These are phyloP conservation scores for Lactarius pseudohatsudake DNA, from an alignment of 768 basidiomycete species.

Conservation along the genomic window DNA sequence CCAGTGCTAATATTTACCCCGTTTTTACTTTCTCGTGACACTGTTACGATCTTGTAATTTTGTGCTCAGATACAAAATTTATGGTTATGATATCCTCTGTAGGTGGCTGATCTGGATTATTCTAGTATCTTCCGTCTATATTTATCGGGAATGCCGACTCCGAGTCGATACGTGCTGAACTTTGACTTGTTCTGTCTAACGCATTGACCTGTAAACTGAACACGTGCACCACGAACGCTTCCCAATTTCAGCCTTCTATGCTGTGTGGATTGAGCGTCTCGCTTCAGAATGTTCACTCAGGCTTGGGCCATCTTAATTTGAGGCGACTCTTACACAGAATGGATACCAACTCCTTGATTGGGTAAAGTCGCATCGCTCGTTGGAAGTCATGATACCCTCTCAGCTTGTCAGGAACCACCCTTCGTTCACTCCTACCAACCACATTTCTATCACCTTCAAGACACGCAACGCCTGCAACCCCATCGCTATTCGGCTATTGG, in stretches of 20 bases:
- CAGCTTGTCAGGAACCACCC: neutral
- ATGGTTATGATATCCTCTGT: neutral
- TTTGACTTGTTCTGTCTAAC: neutral
- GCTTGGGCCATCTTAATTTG: neutral
- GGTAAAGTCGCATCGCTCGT: neutral
- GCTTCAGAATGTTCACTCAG: neutral
- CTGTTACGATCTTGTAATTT: neutral
- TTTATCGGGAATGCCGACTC: neutral
- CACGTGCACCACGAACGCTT: neutral
- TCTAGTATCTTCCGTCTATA: neutral
- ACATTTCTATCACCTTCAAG: constrained; percentile 14
- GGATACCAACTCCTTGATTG: constrained; percentile 20
- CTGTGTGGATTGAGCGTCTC: neutral
- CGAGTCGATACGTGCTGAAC: neutral
- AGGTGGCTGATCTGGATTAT: neutral
- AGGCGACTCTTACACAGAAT: neutral
- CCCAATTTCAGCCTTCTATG: neutral
- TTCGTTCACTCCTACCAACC: neutral
- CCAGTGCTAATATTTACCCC: neutral
- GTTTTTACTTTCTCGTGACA: neutral
- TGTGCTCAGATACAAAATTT: too few species aligned
- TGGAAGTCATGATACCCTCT: constrained; percentile 2
- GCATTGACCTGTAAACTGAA: neutral
- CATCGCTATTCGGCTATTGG: neutral
- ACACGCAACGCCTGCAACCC: constrained; percentile 1